phyloP scores from a whole-genome alignment of 805 yeast genomes.

The Wickerhamia fluorescens region DNA sequence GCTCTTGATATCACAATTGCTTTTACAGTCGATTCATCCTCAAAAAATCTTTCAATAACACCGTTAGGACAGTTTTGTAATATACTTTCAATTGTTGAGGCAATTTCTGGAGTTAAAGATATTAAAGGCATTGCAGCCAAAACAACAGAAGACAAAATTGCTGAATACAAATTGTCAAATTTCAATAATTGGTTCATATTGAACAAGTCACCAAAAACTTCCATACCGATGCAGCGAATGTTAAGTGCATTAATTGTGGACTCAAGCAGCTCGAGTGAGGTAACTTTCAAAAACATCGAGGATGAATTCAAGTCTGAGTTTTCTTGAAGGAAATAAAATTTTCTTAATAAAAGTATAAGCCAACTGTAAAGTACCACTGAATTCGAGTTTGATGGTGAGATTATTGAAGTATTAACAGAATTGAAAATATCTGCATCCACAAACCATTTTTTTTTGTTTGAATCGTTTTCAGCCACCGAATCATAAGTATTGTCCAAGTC shows the following conservation, averaged over 20 bases:
- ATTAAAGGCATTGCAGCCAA: constrained; percentile 43
- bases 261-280: constrained; percentile 9
- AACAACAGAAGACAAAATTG: constrained; percentile 40
- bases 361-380: constrained; percentile 56
- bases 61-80: constrained; percentile 39
- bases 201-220: constrained; percentile 41
- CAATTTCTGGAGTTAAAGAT: constrained; percentile 37
- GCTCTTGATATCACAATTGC: constrained; percentile 53
- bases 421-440: constrained; percentile 30
- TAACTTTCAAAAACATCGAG: constrained; percentile 2
- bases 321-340: constrained; percentile 39
- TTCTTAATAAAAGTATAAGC: constrained; percentile 55
- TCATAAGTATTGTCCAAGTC: constrained; percentile 50
- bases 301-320: constrained; percentile 14
- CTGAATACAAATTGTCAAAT: constrained; percentile 46
- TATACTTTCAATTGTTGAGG: constrained; percentile 36
- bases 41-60: constrained; percentile 39
- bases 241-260: constrained; percentile 28
- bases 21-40: constrained; percentile 35
- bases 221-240: constrained; percentile 27
- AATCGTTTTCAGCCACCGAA: constrained; percentile 22
- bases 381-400: constrained; percentile 29
- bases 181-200: constrained; percentile 35
- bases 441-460: constrained; percentile 2
- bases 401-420: constrained; percentile 33